These are phyloP conservation scores for Priceomyces melissophilus DNA, from an alignment of 805 yeast genomes.

Conservation along the genomic window DNA sequence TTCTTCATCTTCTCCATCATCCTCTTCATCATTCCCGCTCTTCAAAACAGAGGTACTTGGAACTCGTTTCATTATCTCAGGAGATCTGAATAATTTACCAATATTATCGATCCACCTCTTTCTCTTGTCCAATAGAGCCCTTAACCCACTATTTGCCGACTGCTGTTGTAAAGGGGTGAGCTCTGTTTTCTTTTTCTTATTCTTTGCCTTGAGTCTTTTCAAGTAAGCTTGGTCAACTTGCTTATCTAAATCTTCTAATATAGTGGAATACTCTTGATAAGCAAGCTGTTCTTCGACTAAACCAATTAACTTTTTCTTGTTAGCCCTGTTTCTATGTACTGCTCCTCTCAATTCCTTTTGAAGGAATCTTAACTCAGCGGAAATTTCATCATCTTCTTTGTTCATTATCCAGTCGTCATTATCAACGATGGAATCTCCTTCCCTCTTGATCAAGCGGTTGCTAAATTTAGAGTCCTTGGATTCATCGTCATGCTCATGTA, in stretches of 20 bases:
- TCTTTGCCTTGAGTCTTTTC: slow-evolving; percentile 74
- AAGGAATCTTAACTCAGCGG: slow-evolving; percentile 72
- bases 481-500: slow-evolving; percentile 35
- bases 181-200: slow-evolving; percentile 45
- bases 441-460: slow-evolving; percentile 19
- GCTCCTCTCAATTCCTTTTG: slow-evolving; percentile 66
- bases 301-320: slow-evolving; percentile 66
- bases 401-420: slow-evolving; percentile 72
- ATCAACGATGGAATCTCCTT: slow-evolving; percentile 33
- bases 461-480: slow-evolving; percentile 19
- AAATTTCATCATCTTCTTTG: slow-evolving; percentile 91
- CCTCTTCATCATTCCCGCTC: slow-evolving; percentile 27
- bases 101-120: slow-evolving; percentile 84
- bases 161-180: slow-evolving; percentile 50
- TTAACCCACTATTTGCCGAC: slow-evolving; percentile 73
- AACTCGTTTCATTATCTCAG: slow-evolving; percentile 69
- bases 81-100: slow-evolving; percentile 75
- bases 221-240: slow-evolving; percentile 94
- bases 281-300: slow-evolving; percentile 84
- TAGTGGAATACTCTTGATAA: slow-evolving; percentile 89
- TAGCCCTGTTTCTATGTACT: slow-evolving; percentile 58
- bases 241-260: slow-evolving; percentile 89
- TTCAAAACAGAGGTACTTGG: slow-evolving; percentile 63
- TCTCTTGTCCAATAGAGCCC: slow-evolving; percentile 80
- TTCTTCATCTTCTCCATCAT: slow-evolving; percentile 30